Conservation (phyloP, 164 flowering plant genomes). For the Vitis rotundifolia region DNA sequence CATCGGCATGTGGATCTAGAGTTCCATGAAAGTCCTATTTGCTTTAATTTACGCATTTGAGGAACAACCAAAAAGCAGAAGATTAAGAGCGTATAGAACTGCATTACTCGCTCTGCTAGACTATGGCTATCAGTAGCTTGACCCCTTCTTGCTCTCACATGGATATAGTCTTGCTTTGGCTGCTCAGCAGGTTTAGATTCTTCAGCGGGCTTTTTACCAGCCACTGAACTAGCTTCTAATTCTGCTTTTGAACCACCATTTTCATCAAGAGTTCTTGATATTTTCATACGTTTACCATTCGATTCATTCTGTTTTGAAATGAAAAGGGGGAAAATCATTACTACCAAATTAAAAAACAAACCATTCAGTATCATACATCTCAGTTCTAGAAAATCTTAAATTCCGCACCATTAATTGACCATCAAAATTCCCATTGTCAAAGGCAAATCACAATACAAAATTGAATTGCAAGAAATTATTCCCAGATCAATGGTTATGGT, state of each 20-base stretch:
- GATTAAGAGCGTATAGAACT: not conserved
- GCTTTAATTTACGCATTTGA: not conserved
- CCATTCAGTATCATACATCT: not conserved
- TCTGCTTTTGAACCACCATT: slow-evolving; percentile 57
- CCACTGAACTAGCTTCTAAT: slow-evolving; percentile 53
- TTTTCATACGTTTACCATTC: slow-evolving; percentile 51
- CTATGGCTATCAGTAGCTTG: slow-evolving; percentile 99
- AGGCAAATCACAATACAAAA: not conserved
- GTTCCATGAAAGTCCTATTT: not conserved
- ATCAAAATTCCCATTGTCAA: not conserved
- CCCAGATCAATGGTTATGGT: not conserved
- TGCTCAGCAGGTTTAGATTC: slow-evolving; percentile 56
- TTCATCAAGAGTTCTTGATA: slow-evolving; percentile 41
- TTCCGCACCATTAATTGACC: not conserved
- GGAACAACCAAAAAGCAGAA: not conserved
- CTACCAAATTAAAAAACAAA: not conserved
- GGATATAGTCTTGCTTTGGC: slow-evolving; percentile 82
- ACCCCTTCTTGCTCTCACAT: slow-evolving; percentile 96
- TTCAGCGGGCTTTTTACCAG: slow-evolving; percentile 42
- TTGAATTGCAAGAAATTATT: not conserved
- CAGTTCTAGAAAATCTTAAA: not conserved
- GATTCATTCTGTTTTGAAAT: slow-evolving; percentile 40
- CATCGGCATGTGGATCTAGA: not conserved
- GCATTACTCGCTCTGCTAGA: slow-evolving; percentile 87
- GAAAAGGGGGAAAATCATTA: slow-evolving; percentile 1